phyloP scores from a whole-genome alignment of 768 basidiomycete genomes.

The Lepiota brunneoincarnata region DNA sequence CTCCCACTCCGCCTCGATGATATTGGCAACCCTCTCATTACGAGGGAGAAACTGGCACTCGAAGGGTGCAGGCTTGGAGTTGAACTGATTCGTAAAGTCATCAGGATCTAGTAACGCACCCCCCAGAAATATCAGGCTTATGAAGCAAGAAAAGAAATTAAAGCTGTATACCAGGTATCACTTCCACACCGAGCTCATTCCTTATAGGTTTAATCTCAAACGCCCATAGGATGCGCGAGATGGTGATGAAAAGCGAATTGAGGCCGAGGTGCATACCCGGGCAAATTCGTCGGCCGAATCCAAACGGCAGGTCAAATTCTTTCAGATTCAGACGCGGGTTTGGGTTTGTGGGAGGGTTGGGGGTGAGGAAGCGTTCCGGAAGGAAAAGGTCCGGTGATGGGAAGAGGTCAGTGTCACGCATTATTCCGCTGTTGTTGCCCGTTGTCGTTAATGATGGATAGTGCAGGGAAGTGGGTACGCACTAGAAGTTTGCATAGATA shows the following conservation, averaged over 20 bases:
- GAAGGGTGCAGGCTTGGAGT: conserved; percentile 20
- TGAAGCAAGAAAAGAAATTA: not conserved
- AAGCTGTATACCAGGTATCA: conserved; percentile 10
- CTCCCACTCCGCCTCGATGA: conserved; percentile 11
- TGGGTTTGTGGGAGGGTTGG: not conserved
- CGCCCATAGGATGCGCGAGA: conserved; percentile 23
- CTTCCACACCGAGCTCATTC: not conserved
- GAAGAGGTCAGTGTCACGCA: conserved; percentile 21
- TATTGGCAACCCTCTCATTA: conserved; percentile 3
- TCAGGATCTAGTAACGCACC: conserved; percentile 8
- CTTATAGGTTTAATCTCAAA: conserved; percentile 18
- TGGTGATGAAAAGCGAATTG: conserved; percentile 23
- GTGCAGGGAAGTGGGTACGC: conserved; percentile 3
- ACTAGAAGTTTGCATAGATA: conserved; percentile 23
- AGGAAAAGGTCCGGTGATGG: conserved; percentile 18
- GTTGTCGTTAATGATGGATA: not conserved
- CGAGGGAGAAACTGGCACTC: conserved; percentile 14
- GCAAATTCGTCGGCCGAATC: conserved; percentile 26
- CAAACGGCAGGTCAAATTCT: conserved; percentile 20
- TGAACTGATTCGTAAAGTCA: conserved; percentile 18
- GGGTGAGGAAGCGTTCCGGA: conserved; percentile 21
- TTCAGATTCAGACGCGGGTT: conserved; percentile 10
- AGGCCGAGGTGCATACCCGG: conserved; percentile 26
- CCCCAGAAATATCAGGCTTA: not conserved
- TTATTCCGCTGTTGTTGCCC: conserved; percentile 18